Conservation (phyloP, 371 early-diverging fungal species). For the Lichtheimia ornata region DNA sequence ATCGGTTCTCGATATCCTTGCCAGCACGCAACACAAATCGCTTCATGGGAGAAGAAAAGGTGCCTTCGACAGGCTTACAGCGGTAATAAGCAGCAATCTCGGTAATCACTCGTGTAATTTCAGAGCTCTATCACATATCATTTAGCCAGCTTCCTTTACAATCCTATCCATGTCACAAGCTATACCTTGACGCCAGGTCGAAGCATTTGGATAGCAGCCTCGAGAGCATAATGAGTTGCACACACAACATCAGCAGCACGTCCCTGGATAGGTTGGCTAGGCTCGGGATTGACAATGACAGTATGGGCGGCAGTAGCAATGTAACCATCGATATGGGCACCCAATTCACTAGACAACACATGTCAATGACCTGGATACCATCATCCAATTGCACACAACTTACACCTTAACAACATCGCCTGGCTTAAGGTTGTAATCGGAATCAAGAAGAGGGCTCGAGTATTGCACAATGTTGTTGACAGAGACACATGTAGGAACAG, state of each 20-base stretch:
- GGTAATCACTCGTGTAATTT: slow-evolving; percentile 75
- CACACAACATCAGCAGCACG: slow-evolving; percentile 76
- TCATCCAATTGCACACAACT: slow-evolving; percentile 12
- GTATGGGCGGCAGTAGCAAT: slow-evolving; percentile 88
- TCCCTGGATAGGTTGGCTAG: slow-evolving; percentile 68
- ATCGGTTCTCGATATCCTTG: slow-evolving; percentile 84
- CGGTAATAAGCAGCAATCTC: slow-evolving; percentile 81
- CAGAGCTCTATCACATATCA: slow-evolving; percentile 48
- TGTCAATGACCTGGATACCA: background rate
- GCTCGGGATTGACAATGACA: slow-evolving; percentile 67
- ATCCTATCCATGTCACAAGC: no score
- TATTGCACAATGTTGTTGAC: slow-evolving; percentile 82
- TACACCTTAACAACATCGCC: slow-evolving; percentile 90
- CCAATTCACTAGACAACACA: slow-evolving; percentile 70
- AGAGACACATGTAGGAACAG: slow-evolving; percentile 83
- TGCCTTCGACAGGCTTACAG: slow-evolving; percentile 86
- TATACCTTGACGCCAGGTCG: slow-evolving; percentile 72
- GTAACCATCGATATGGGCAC: slow-evolving; percentile 93
- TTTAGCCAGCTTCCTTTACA: slow-evolving; percentile 12
- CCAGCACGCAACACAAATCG: slow-evolving; percentile 84
- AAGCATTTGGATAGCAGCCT: slow-evolving; percentile 79
- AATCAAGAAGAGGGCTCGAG: slow-evolving; percentile 71
- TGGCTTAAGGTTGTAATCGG: slow-evolving; percentile 56
- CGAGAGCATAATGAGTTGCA: slow-evolving; percentile 82
- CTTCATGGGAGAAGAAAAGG: slow-evolving; percentile 80